Conservation (phyloP, 73 alveolate species). For the Tetrahymena malaccensis region DNA sequence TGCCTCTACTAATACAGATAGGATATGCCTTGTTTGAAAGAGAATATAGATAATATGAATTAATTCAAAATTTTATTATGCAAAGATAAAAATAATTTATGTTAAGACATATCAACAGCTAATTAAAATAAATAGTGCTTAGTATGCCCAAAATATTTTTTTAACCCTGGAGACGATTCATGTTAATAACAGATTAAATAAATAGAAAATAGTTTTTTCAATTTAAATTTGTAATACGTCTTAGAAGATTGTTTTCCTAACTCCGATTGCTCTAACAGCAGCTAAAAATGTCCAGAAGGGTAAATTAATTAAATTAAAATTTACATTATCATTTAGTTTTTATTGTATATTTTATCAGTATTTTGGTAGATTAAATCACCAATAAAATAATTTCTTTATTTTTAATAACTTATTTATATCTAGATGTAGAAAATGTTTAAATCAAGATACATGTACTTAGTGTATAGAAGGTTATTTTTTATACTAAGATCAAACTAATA, state of each 20-base stretch:
- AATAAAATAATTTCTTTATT: too few relatives aligned
- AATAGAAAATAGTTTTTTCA: not conserved
- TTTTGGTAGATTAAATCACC: too few relatives aligned
- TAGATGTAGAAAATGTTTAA: not conserved
- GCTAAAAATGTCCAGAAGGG: not conserved
- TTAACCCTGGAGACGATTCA: not conserved
- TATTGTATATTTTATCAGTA: too few relatives aligned
- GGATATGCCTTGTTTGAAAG: not conserved
- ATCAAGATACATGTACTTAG: not conserved
- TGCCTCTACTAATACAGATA: not conserved
- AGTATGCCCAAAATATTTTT: not conserved
- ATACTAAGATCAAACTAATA: not conserved
- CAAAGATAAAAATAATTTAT: not conserved
- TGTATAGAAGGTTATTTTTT: not conserved
- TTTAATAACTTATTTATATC: not conserved
- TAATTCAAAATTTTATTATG: not conserved
- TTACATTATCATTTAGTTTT: too few relatives aligned
- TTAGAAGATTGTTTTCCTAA: not conserved
- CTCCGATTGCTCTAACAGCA: not conserved
- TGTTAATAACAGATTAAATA: not conserved
- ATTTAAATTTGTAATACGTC: not conserved
- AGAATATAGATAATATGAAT: not conserved
- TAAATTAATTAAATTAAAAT: not conserved
- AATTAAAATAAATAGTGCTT: not conserved
- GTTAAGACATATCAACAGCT: not conserved